Conservation (phyloP, 768 basidiomycete species). For the Pulveroboletus sp. region DNA sequence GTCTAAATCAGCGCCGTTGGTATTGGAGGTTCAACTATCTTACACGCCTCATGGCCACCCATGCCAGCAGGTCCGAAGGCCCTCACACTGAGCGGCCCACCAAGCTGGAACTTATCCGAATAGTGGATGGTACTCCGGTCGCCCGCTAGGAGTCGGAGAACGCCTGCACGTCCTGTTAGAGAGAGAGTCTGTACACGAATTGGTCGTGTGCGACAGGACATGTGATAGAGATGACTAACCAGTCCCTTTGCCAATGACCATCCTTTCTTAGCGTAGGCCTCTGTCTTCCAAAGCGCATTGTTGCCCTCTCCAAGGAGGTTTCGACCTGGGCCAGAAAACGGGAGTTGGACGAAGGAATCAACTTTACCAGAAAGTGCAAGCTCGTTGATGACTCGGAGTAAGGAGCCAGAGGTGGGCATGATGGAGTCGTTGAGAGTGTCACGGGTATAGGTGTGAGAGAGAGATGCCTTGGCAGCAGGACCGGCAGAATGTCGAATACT, state of each 20-base stretch:
- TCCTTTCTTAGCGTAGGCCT: slow-evolving; percentile 19
- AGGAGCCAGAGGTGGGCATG: slow-evolving; percentile 24
- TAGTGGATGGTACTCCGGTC: slow-evolving; percentile 44
- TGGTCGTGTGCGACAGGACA: neutral
- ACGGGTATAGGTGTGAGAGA: slow-evolving; percentile 70
- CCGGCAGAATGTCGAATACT: slow-evolving; percentile 87
- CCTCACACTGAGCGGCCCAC: slow-evolving; percentile 83
- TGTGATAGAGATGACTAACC: slow-evolving; percentile 11
- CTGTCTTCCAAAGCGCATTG: slow-evolving; percentile 27
- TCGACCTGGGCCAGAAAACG: neutral
- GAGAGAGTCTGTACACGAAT: slow-evolving; percentile 58
- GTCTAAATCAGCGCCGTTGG: neutral
- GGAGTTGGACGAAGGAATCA: slow-evolving; percentile 13
- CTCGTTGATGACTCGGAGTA: slow-evolving; percentile 21
- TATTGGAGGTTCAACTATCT: slow-evolving; percentile 17
- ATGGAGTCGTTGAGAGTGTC: slow-evolving; percentile 40
- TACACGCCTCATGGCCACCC: slow-evolving; percentile 73
- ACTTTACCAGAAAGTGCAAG: slow-evolving; percentile 18
- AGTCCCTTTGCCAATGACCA: slow-evolving; percentile 20
- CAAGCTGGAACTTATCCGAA: slow-evolving; percentile 87
- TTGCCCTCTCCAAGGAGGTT: slow-evolving; percentile 18
- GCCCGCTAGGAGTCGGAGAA: slow-evolving; percentile 59
- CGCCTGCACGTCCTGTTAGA: slow-evolving; percentile 64
- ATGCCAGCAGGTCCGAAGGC: slow-evolving; percentile 71
- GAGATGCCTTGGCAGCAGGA: slow-evolving; percentile 71